phyloP scores from a whole-genome alignment of 208 protist genomes.

The Trypanosoma avium region DNA sequence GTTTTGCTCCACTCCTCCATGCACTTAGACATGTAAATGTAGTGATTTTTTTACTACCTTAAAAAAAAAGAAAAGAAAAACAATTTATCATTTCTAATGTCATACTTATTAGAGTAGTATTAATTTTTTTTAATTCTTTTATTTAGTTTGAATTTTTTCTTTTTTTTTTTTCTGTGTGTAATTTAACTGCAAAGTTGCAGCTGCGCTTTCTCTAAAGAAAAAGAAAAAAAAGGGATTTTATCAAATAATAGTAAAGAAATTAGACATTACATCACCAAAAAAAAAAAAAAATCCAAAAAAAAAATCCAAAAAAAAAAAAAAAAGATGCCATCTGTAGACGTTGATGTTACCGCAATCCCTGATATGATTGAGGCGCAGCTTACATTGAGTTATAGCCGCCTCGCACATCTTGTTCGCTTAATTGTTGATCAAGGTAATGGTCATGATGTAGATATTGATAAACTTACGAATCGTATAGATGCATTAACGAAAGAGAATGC shows the following conservation, averaged over 20 bases:
- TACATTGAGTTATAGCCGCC: slow-evolving; percentile 86
- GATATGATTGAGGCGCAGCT: slow-evolving; percentile 92
- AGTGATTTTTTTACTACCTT: too few relatives aligned
- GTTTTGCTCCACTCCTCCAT: too few relatives aligned
- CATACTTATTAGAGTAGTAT: slow-evolving; percentile 2
- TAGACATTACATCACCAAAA: too few relatives aligned
- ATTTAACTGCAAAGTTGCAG: too few relatives aligned
- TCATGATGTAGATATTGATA: slow-evolving; percentile 77
- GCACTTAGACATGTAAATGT: too few relatives aligned
- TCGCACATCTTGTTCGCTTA: slow-evolving; percentile 72
- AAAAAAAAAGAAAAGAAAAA: too few relatives aligned
- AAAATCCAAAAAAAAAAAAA: not conserved
- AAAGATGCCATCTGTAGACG: slow-evolving; percentile 67
- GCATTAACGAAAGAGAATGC: slow-evolving; percentile 56
- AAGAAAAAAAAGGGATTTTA: not conserved
- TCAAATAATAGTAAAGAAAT: not conserved
- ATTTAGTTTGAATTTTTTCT: not conserved
- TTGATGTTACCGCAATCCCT: slow-evolving; percentile 72
- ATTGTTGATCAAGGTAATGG: slow-evolving; percentile 85
- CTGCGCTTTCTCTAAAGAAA: not conserved
- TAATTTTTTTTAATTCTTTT: slow-evolving; percentile 24
- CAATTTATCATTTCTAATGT: too few relatives aligned
- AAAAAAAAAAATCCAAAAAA: not conserved
- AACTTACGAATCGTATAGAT: slow-evolving; percentile 47
- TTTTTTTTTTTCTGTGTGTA: slow-evolving; percentile 1